Conservation (phyloP, 805 yeast genomes). For the Yamadazyma philogaea region DNA sequence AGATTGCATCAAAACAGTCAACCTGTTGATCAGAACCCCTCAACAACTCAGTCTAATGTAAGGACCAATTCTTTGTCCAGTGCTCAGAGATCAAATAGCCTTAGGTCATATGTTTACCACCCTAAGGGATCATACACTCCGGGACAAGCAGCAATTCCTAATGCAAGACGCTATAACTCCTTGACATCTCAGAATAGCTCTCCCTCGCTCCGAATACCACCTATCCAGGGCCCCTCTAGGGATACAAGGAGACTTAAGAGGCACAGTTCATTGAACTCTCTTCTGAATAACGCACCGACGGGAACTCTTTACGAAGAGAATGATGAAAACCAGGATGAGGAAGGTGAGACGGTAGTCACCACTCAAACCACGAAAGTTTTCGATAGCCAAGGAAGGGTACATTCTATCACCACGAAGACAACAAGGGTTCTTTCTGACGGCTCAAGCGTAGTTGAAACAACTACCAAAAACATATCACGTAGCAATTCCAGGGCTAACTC, state of each 20-base stretch:
- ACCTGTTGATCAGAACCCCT: slow-evolving; percentile 7
- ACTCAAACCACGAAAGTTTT: slow-evolving; percentile 42
- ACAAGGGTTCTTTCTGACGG: slow-evolving; percentile 40
- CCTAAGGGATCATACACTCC: slow-evolving; percentile 39
- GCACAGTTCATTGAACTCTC: slow-evolving; percentile 15
- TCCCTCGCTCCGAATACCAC: neutral
- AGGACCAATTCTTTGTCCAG: slow-evolving; percentile 23
- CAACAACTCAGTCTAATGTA: neutral
- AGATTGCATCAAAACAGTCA: slow-evolving; percentile 27
- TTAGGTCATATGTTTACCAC: slow-evolving; percentile 34
- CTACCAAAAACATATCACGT: slow-evolving; percentile 39
- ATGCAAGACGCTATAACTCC: slow-evolving; percentile 20
- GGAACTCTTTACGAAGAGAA: slow-evolving; percentile 5
- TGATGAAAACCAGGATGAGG: slow-evolving; percentile 13
- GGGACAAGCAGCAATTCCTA: slow-evolving; percentile 23
- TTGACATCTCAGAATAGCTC: slow-evolving; percentile 13
- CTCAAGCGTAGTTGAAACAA: slow-evolving; percentile 41
- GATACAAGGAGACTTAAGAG: slow-evolving; percentile 6
- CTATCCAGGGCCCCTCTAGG: neutral
- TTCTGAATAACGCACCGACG: neutral
- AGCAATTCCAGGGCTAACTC: slow-evolving; percentile 32
- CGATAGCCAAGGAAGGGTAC: slow-evolving; percentile 39
- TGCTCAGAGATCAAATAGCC: slow-evolving; percentile 26
- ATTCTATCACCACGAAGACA: slow-evolving; percentile 38
- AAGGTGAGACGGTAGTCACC: slow-evolving; percentile 29